Evolutionary conservation across 805 yeast species (phyloP).

Genomic region (Myxozyma udenii): DNA sequence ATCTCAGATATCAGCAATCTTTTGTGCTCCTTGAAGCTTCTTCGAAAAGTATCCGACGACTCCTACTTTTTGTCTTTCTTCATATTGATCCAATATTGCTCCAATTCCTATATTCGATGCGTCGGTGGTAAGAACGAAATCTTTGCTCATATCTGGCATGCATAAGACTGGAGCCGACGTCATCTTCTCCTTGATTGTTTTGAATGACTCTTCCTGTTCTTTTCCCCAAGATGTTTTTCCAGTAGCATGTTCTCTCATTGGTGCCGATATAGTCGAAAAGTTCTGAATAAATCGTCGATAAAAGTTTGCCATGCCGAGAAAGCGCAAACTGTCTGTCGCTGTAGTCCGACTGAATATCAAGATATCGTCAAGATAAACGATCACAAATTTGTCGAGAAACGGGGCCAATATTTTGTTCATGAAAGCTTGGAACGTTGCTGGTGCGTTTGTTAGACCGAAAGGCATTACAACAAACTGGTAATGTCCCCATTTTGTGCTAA

Average conservation of each 20-base stretch:
- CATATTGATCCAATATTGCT: slow-evolving; percentile 23
- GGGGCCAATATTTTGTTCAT: slow-evolving; percentile 14
- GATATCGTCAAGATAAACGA: slow-evolving; percentile 32
- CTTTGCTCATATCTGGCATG: slow-evolving; percentile 3
- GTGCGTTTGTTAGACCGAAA: slow-evolving; percentile 34
- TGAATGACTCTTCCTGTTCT: slow-evolving; percentile 3
- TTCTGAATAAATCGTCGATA: slow-evolving; percentile 18
- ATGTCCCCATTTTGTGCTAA: slow-evolving; percentile 22
- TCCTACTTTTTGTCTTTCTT: background rate
- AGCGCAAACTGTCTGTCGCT: background rate
- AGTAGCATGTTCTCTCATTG: slow-evolving; percentile 1
- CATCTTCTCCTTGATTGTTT: slow-evolving; percentile 3
- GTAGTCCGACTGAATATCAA: slow-evolving; percentile 20
- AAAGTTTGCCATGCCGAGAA: slow-evolving; percentile 18
- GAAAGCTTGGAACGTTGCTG: slow-evolving; percentile 32
- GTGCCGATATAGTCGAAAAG: slow-evolving; percentile 15
- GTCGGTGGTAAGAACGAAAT: slow-evolving; percentile 20
- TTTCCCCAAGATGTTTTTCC: background rate
- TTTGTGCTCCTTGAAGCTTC: slow-evolving; percentile 6
- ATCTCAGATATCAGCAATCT: too few species aligned
- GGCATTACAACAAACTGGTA: slow-evolving; percentile 36
- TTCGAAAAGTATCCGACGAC: slow-evolving; percentile 15
- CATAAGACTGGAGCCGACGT: slow-evolving; percentile 10
- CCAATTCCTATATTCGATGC: slow-evolving; percentile 16
- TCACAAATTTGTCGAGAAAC: slow-evolving; percentile 5